Evolutionary conservation across 352 stramenopile species (phyloP).

Genomic region (Phytophthora pisi): DNA sequence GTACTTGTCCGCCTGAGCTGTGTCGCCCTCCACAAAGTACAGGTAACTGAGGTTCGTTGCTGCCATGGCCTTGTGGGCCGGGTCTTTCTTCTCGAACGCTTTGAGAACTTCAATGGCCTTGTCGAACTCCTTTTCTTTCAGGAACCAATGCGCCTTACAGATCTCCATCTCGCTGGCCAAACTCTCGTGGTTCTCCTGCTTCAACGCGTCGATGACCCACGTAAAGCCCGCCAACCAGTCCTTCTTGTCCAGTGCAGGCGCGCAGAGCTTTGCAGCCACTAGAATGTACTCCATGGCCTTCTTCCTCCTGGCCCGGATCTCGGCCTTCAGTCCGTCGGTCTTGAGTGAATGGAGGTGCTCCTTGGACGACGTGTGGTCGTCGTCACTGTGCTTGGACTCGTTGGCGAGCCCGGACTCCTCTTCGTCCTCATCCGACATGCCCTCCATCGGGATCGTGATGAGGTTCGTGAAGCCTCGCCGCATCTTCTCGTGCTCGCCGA

Average conservation of each 20-base stretch:
- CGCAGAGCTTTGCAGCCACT: conserved; percentile 94
- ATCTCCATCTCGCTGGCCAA: conserved; percentile 94
- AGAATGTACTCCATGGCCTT: conserved; percentile 93
- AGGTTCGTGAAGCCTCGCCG: conserved; percentile 92
- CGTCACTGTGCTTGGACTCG: conserved; percentile 52
- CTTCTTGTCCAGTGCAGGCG: conserved; percentile 91
- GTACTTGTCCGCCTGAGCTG: conserved; percentile 92
- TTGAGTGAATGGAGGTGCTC: conserved; percentile 73
- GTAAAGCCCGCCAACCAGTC: conserved; percentile 93
- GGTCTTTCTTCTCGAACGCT: conserved; percentile 96
- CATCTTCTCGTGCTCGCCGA: conserved; percentile 96
- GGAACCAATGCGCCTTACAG: conserved; percentile 86
- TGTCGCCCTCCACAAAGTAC: conserved; percentile 96
- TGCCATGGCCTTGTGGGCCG: conserved; percentile 92
- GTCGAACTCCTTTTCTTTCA: conserved; percentile 95
- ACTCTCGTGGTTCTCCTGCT: conserved; percentile 88
- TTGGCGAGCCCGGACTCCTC: conserved; percentile 71
- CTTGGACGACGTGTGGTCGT: conserved; percentile 45
- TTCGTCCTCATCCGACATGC: conserved; percentile 84
- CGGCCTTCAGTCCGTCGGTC: conserved; percentile 72
- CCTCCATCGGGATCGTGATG: conserved; percentile 91
- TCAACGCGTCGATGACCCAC: conserved; percentile 94
- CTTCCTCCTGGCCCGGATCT: conserved; percentile 77
- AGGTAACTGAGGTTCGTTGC: conserved; percentile 97
- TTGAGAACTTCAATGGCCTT: conserved; percentile 95